These are phyloP conservation scores for Cardamine resedifolia DNA, from an alignment of 345 rosid genomes.

Conservation along the genomic window DNA sequence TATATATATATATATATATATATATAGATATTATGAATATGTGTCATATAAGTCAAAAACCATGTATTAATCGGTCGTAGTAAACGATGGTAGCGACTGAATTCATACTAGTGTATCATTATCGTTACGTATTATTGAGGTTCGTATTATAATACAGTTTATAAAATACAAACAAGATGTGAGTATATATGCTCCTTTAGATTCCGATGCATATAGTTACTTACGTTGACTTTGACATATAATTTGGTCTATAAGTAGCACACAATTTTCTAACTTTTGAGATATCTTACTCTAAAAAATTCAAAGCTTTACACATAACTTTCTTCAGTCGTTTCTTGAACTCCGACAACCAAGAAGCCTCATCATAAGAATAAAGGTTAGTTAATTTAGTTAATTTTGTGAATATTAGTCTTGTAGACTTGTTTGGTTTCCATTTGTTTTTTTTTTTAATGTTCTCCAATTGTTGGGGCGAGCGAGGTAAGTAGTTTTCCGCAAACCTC, in stretches of 20 bases:
- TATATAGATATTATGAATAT: background rate
- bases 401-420: too few relatives aligned
- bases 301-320: constrained; percentile 9
- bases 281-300: constrained; percentile 8
- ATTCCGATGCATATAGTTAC: constrained; percentile 9
- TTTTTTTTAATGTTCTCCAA: too few relatives aligned
- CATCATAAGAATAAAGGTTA: constrained; percentile 2
- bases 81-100: background rate
- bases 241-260: constrained; percentile 25
- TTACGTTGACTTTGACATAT: constrained; percentile 27
- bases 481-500: background rate
- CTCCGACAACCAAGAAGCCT: background rate
- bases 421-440: too few relatives aligned
- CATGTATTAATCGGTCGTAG: background rate
- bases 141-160: constrained; percentile 14
- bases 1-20: background rate
- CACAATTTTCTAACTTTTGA: constrained; percentile 9
- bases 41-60: background rate
- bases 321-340: constrained; percentile 13
- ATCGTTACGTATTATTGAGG: constrained; percentile 17
- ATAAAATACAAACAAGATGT: constrained; percentile 23
- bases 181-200: constrained; percentile 25
- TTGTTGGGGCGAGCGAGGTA: too few relatives aligned
- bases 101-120: background rate
- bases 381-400: constrained; percentile 5